Conservation (phyloP, 1,284 basidiomycete genomes). For the Ceratobasidium sp. region DNA sequence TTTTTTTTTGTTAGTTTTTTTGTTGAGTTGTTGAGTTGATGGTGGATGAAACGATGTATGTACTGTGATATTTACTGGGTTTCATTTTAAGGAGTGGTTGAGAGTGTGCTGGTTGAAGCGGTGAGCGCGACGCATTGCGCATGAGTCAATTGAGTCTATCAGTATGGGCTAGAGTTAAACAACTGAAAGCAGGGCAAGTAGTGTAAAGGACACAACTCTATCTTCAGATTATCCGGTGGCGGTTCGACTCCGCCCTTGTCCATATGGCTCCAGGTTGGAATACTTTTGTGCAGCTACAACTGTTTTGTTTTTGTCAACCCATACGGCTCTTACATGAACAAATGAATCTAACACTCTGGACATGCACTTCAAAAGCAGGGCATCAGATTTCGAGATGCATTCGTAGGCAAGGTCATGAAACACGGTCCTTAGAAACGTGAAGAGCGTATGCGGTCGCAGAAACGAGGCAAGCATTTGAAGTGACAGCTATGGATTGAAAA, state of each 20-base stretch:
- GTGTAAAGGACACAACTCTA: conserved; percentile 22
- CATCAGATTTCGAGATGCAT: no score
- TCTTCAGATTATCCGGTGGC: neutral
- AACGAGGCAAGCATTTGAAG: no score
- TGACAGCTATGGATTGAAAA: no score
- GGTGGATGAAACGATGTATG: neutral
- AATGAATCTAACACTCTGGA: no score
- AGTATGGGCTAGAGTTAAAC: neutral
- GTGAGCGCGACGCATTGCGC: no score
- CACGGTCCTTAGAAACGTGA: no score
- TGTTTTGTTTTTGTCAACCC: no score
- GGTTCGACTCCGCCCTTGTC: conserved; percentile 35
- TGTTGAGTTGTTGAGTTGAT: neutral
- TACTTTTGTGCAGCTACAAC: neutral
- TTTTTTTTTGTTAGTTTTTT: neutral
- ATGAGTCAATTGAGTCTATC: neutral
- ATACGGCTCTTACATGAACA: no score
- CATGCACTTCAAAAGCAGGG: no score
- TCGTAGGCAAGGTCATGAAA: no score
- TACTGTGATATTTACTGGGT: conserved; percentile 8
- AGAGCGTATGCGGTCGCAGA: no score
- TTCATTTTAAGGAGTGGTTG: neutral
- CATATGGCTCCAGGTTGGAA: neutral
- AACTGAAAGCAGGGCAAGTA: conserved; percentile 14
- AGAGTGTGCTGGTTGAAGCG: no score